phyloP scores from a whole-genome alignment of 495 filamentous ascomycete genomes.

The Tuber borchii region DNA sequence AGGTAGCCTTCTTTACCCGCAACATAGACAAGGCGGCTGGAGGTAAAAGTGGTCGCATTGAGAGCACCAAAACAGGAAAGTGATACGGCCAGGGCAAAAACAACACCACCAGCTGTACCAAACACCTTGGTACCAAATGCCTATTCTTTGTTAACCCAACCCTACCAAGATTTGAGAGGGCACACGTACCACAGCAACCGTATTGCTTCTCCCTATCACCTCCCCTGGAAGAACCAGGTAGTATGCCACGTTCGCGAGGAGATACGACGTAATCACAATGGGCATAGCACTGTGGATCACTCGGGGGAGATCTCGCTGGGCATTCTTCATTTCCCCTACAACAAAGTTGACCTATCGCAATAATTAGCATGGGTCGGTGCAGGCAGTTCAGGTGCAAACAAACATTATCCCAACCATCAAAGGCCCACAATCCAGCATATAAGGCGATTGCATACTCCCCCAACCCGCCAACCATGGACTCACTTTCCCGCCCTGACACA shows the following conservation, averaged over 20 bases:
- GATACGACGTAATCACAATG: slow-evolving; percentile 80
- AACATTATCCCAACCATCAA: slow-evolving; percentile 98
- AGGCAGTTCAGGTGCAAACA: slow-evolving; percentile 42
- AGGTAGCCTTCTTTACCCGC: slow-evolving; percentile 95
- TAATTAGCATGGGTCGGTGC: slow-evolving; percentile 17
- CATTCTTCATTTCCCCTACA: slow-evolving; percentile 89
- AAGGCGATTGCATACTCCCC: slow-evolving; percentile 57
- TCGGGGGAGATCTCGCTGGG: slow-evolving; percentile 79
- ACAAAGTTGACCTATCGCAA: slow-evolving; percentile 81
- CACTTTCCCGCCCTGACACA: slow-evolving; percentile 9
- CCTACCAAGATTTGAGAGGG: background rate
- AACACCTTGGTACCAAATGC: slow-evolving; percentile 83
- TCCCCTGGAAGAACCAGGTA: slow-evolving; percentile 85
- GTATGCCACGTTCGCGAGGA: slow-evolving; percentile 85
- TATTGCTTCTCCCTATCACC: slow-evolving; percentile 76
- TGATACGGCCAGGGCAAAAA: slow-evolving; percentile 82
- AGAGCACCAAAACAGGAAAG: slow-evolving; percentile 86
- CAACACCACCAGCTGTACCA: slow-evolving; percentile 68
- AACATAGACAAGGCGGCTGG: slow-evolving; percentile 82
- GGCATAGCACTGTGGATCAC: slow-evolving; percentile 98
- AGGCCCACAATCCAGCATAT: slow-evolving; percentile 95
- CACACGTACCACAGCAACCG: slow-evolving; percentile 68
- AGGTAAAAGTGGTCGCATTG: slow-evolving; percentile 92
- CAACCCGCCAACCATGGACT: slow-evolving; percentile 22
- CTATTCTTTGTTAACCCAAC: slow-evolving; percentile 6